Evolutionary conservation across 495 filamentous ascomycete species (phyloP).

Genomic region (Astrothelium subdiscretum): DNA sequence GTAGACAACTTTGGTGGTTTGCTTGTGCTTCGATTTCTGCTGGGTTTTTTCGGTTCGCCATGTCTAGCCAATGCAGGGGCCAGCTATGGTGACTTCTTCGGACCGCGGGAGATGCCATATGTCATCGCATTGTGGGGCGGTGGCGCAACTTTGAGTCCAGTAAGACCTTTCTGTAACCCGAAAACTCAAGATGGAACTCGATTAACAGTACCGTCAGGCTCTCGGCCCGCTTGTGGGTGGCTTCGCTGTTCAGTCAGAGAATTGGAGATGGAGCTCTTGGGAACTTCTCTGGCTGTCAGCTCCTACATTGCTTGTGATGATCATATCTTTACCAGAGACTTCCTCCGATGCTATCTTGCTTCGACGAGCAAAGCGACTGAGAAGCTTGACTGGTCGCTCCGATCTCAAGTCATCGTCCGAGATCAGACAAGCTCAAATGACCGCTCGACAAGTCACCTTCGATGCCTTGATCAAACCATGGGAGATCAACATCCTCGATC

Average conservation of each 20-base stretch:
- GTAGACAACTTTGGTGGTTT: slow-evolving; percentile 13
- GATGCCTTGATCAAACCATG: slow-evolving; percentile 33
- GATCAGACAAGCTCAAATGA: slow-evolving; percentile 27
- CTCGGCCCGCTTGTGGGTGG: slow-evolving; percentile 35
- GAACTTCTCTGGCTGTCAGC: slow-evolving; percentile 14
- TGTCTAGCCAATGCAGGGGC: slow-evolving; percentile 27
- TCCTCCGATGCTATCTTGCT: slow-evolving; percentile 22
- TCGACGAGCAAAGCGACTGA: slow-evolving; percentile 16
- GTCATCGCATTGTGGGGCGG: too few species aligned
- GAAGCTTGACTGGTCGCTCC: slow-evolving; percentile 6
- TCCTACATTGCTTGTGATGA: slow-evolving; percentile 6
- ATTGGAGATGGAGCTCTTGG: slow-evolving; percentile 41
- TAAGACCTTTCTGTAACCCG: too few species aligned
- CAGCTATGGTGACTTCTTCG: too few species aligned
- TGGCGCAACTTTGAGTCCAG: too few species aligned
- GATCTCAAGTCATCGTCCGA: slow-evolving; percentile 31
- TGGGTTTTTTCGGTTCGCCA: slow-evolving; percentile 26
- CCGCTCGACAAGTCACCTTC: too few species aligned
- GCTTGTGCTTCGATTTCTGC: slow-evolving; percentile 24
- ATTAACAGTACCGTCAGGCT: slow-evolving; percentile 34
- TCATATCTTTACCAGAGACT: slow-evolving; percentile 18
- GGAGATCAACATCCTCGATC: slow-evolving; percentile 29
- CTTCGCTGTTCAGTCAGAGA: slow-evolving; percentile 25
- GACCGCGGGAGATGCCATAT: too few species aligned
- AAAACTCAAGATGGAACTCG: too few species aligned